Evolutionary conservation across 2,329 filamentous ascomycete species (phyloP).

Genomic region (Chrysoporthe deuterocubensis): DNA sequence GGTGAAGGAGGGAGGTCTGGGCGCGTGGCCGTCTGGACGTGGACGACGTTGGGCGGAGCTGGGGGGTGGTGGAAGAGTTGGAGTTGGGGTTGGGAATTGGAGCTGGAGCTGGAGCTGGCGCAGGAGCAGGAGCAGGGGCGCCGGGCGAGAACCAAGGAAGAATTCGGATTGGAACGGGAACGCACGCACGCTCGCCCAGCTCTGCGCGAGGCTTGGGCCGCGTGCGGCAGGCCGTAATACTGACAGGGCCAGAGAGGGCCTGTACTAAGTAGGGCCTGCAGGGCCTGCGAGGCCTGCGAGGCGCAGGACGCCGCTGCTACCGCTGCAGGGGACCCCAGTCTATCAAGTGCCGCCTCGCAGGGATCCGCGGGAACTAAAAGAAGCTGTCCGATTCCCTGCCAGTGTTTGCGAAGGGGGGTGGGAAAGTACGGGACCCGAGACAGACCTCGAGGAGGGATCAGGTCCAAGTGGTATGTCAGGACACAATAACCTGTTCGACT

Average conservation of each 20-base stretch:
- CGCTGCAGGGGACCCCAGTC: conserved; percentile 4
- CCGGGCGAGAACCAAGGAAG: conserved; percentile 1
- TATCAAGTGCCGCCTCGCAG: conserved; percentile 3
- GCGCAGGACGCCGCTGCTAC: background rate
- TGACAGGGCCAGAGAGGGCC: no score
- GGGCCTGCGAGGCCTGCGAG: background rate
- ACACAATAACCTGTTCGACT: no score
- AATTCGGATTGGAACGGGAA: background rate
- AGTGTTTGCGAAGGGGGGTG: background rate
- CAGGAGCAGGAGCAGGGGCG: background rate
- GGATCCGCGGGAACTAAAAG: conserved; percentile 6
- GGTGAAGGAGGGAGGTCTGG: background rate
- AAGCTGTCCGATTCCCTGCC: background rate
- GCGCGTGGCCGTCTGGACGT: no score
- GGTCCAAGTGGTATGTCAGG: no score
- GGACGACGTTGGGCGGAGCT: no score
- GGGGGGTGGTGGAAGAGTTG: no score
- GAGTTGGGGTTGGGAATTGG: no score
- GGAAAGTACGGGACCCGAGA: background rate
- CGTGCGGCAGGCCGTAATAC: no score
- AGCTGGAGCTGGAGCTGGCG: background rate
- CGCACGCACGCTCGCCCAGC: background rate
- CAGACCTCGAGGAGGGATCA: background rate
- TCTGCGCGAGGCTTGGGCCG: no score
- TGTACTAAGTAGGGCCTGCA: no score